Percentiles rank a stretch among this genome's conserved stretches.
Conservation (phyloP, 345 rosid genomes). For the Gossypium anomalum region DNA sequence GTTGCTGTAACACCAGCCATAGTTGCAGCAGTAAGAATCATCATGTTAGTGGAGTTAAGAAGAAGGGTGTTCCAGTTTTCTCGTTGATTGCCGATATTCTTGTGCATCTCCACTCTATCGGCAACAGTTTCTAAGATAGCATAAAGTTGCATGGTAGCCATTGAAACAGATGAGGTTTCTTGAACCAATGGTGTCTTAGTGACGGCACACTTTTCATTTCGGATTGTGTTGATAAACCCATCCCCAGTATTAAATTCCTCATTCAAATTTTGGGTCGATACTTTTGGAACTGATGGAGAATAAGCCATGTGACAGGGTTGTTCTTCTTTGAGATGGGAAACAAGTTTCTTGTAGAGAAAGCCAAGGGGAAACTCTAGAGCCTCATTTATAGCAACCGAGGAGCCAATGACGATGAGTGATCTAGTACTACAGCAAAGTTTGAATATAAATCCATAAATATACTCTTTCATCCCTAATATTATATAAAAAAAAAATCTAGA, state of each 20-base stretch:
- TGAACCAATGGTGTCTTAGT: not conserved
- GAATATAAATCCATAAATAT: no score
- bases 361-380: no score
- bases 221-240: conserved; percentile 7
- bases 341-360: not conserved
- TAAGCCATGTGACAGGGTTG: no score
- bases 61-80: conserved; percentile 38
- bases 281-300: conserved; percentile 20
- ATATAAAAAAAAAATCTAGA: no score
- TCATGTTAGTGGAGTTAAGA: conserved; percentile 29
- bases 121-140: conserved; percentile 38
- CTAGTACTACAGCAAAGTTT: no score
- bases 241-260: conserved; percentile 10
- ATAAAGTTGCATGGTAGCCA: conserved; percentile 21
- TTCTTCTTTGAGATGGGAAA: no score
- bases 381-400: not conserved
- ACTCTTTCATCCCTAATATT: no score
- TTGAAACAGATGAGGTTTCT: not conserved
- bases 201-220: not conserved
- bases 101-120: conserved; percentile 52
- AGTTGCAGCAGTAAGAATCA: conserved; percentile 47
- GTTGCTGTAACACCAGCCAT: conserved; percentile 38
- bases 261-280: conserved; percentile 3
- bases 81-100: conserved; percentile 43
- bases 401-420: not conserved